These are phyloP conservation scores for Juncus inflexus DNA, from an alignment of 176 grass and related monocot species.

Conservation along the genomic window DNA sequence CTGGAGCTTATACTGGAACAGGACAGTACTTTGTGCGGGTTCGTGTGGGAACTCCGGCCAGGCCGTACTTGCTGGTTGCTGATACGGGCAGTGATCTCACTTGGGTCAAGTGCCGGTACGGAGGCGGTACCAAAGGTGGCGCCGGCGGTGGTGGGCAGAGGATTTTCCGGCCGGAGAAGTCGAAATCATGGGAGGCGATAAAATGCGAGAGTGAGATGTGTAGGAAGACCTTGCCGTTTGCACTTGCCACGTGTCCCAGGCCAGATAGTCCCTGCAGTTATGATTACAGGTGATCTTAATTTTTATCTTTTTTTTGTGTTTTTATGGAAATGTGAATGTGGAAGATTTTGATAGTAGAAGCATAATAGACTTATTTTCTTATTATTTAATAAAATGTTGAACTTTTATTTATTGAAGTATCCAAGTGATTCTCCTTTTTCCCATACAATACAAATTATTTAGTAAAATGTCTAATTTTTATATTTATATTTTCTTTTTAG, in stretches of 20 bases:
- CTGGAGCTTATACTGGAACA: slow-evolving; percentile 35
- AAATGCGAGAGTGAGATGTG: slow-evolving; percentile 51
- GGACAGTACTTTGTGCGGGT: slow-evolving; percentile 69
- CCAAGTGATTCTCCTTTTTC: no score
- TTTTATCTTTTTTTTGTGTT: background rate
- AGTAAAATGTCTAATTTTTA: no score
- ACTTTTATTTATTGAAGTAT: background rate
- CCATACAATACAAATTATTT: no score
- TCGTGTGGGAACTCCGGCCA: slow-evolving; percentile 71
- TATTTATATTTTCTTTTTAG: no score
- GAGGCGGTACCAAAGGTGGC: background rate
- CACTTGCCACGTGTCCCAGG: slow-evolving; percentile 2
- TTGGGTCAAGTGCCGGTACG: slow-evolving; percentile 73
- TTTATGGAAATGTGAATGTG: no score
- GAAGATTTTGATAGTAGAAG: no score
- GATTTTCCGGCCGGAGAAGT: slow-evolving; percentile 44
- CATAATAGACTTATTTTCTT: background rate
- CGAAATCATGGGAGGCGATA: slow-evolving; percentile 52
- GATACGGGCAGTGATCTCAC: slow-evolving; percentile 83
- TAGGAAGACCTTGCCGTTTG: slow-evolving; percentile 34
- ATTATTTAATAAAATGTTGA: no score
- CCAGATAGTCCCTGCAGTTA: slow-evolving; percentile 52
- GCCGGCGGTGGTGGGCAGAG: background rate
- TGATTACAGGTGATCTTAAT: slow-evolving; percentile 4
- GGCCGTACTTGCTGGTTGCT: slow-evolving; percentile 41